Evolutionary conservation across 345 rosid genomes (phyloP), one percentile per base, ranked within the genome.

Genomic region (Euphorbia lathyris): DNA sequence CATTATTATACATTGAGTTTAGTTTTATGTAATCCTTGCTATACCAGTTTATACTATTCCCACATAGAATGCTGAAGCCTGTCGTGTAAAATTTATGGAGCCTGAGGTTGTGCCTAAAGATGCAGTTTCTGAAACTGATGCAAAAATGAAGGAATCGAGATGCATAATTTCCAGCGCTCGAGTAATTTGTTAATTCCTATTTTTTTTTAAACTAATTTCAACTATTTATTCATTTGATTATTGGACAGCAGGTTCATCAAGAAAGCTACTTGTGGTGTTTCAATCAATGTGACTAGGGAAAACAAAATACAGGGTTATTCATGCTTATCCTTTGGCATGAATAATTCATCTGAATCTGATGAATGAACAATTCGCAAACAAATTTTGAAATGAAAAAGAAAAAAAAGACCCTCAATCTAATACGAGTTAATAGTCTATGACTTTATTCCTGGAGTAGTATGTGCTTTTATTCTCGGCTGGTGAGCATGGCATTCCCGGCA

Each of bases 401-500:
- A 40, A 42, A 34, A 7, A 25, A 65, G 27, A 52, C 60, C 47
- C 7, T 27, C 12, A 11, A 16, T 34, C 63, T 72, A 72, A 19
- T 61, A 51, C 12, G 13, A 48, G 62, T 71, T 73, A 51, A 17
- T 16, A 42, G 51, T 36, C 68, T 48, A 45, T 45, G 19, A 45
- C 51, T 45, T 45, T 45, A 45, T 45, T 45, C 26, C 55, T 62
- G 59, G 36, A 11, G 19, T 19, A 17, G 36, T 45, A 55, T 57
- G 67, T 36, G 29, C 69, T 69, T 71, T 73, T 22, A 38, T 30
- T 0, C 65, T 25, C 55, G 86, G 81, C 65, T 75, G 72, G 50
- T 36, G 47, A 20, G 82, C 79, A 45, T 62, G 76, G 74, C 86
- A 81, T 68, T 78, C 81, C 72, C 74, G 71, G 79, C 86, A 83